Evolutionary conservation across 2,329 filamentous ascomycete species (phyloP).

Genomic region (Penicillium sp.): DNA sequence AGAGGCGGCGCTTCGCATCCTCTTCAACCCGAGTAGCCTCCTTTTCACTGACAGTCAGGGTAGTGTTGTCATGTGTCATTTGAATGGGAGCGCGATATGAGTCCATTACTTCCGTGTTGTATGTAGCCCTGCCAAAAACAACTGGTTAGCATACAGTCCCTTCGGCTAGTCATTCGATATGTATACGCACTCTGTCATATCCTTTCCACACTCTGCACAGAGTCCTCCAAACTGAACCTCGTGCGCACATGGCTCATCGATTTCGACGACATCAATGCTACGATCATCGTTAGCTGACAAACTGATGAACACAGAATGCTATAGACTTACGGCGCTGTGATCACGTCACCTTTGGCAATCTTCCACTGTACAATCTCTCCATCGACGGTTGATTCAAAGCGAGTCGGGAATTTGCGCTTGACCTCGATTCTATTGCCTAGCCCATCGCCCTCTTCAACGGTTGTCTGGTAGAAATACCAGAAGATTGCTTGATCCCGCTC

Average conservation of each 20-base stretch:
- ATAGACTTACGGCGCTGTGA: constrained; percentile 39
- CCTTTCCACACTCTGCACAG: constrained; percentile 87
- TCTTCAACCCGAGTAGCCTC: constrained; percentile 80
- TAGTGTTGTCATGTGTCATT: constrained; percentile 88
- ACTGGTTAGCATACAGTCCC: background rate
- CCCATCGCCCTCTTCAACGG: constrained; percentile 60
- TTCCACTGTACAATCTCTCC: constrained; percentile 74
- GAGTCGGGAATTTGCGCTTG: constrained; percentile 65
- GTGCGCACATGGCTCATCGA: constrained; percentile 88
- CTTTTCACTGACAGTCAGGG: constrained; percentile 74
- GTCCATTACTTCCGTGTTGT: constrained; percentile 73
- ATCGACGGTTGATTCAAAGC: constrained; percentile 78
- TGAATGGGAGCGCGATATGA: constrained; percentile 85
- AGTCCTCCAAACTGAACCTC: constrained; percentile 86
- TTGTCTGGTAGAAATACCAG: constrained; percentile 80
- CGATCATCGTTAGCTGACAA: constrained; percentile 3
- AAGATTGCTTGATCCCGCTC: constrained; percentile 72
- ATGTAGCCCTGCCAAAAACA: constrained; percentile 53
- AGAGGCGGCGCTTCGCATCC: constrained; percentile 74
- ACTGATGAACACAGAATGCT: background rate
- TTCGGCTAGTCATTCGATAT: background rate
- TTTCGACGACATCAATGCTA: constrained; percentile 60
- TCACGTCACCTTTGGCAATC: constrained; percentile 49
- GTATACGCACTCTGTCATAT: constrained; percentile 72
- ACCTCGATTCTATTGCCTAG: constrained; percentile 68